Percentiles rank a stretch among this genome's conserved stretches.
These are phyloP conservation scores for Gonapodya prolifera DNA, from an alignment of 192 early-diverging fungal genomes.

Conservation along the genomic window DNA sequence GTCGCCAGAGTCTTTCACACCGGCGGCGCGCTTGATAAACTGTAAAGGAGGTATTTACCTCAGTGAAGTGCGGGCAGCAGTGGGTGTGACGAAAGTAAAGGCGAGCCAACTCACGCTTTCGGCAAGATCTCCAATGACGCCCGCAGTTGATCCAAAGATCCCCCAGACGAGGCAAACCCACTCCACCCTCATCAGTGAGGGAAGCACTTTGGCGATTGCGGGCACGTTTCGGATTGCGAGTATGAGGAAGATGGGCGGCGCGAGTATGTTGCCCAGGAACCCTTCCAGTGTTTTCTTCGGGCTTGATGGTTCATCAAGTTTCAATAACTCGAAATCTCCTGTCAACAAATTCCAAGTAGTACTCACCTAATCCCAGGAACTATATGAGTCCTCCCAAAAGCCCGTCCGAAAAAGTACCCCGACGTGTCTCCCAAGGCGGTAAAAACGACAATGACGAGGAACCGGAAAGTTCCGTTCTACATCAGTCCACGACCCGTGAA, in stretches of 20 bases:
- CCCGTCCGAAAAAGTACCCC: neutral
- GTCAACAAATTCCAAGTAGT: too few species aligned
- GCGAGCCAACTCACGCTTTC: neutral
- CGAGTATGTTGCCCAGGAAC: neutral
- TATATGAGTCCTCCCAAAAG: neutral
- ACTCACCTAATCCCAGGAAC: neutral
- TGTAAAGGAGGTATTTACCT: neutral
- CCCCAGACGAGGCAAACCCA: neutral
- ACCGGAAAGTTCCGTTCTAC: neutral
- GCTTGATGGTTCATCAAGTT: too few species aligned
- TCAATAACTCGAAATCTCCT: too few species aligned
- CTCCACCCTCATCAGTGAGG: neutral
- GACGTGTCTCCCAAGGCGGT: neutral
- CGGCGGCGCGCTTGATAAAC: neutral
- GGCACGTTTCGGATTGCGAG: too few species aligned
- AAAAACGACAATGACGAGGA: neutral
- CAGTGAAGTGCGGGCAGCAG: neutral
- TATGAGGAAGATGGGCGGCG: neutral
- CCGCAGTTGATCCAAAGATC: neutral
- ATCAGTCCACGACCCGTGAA: too few species aligned
- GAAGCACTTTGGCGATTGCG: too few species aligned
- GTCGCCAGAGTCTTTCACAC: neutral
- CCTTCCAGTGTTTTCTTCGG: neutral
- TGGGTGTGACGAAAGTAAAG: neutral
- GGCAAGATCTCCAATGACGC: neutral